Evolutionary conservation across 2,329 filamentous ascomycete species (phyloP).

Genomic region (Penicillium sp.): DNA sequence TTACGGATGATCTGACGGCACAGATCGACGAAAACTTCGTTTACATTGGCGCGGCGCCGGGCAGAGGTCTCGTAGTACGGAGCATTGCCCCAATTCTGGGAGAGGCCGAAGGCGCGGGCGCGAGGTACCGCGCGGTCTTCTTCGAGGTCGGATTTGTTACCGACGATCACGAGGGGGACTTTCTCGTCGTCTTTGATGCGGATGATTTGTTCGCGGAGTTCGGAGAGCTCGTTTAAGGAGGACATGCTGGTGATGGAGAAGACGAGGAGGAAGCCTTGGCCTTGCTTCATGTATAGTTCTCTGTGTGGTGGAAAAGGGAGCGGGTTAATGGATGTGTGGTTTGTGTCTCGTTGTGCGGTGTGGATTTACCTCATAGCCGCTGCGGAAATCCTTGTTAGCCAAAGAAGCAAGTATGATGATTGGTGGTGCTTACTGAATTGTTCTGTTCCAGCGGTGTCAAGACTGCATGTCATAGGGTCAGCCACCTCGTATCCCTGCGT

Average conservation of each 20-base stretch:
- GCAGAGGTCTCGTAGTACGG: slow-evolving; percentile 93
- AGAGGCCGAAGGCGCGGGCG: slow-evolving; percentile 79
- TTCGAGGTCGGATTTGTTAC: slow-evolving; percentile 89
- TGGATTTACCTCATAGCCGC: slow-evolving; percentile 63
- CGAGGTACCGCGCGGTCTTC: slow-evolving; percentile 81
- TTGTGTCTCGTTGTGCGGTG: neutral
- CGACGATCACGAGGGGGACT: slow-evolving; percentile 86
- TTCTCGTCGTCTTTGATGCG: slow-evolving; percentile 88
- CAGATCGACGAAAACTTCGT: slow-evolving; percentile 86
- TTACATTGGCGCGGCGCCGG: slow-evolving; percentile 81
- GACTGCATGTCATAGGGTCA: slow-evolving; percentile 52
- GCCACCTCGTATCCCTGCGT: slow-evolving; percentile 3
- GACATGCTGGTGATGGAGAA: slow-evolving; percentile 88
- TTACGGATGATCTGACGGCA: slow-evolving; percentile 82
- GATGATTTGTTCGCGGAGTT: slow-evolving; percentile 85
- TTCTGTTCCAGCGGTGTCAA: slow-evolving; percentile 90
- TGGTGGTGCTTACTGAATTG: slow-evolving; percentile 75
- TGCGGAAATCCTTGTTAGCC: slow-evolving; percentile 36
- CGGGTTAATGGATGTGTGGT: neutral
- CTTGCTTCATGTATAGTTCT: slow-evolving; percentile 91
- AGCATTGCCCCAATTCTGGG: slow-evolving; percentile 83
- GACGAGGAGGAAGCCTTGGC: slow-evolving; percentile 87
- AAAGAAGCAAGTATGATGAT: slow-evolving; percentile 1
- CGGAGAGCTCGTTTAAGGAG: slow-evolving; percentile 80
- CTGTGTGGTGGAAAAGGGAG: slow-evolving; percentile 49